Base-by-base conservation (phyloP, 2,329 filamentous ascomycete genomes). In the Talaromyces islandicus region DNA sequence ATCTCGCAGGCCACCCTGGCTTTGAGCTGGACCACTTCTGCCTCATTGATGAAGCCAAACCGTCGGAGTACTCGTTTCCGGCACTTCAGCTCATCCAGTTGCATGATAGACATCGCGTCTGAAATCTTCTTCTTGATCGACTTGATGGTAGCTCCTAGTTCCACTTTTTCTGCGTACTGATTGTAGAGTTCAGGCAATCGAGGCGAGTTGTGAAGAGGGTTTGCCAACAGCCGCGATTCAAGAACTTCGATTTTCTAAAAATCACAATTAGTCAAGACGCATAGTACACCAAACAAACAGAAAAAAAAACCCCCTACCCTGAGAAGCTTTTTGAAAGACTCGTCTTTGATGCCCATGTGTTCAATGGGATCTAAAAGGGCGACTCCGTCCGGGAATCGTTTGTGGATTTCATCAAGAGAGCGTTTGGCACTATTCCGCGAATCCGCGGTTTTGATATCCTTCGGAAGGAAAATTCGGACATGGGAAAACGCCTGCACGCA, bases 1-100 rank as follows among this genome's bases (percentile, higher is more conserved):
- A 99, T 97, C 77, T 99, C 93, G 76, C 94, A 99, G 1, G 94
- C 94, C 3, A 97, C 95, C 59, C 95, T 90, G 11, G 93, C 94
- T 78, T 99, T 99, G 70, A 97, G 85, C 78, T 97, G 90, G 9
- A 99, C 92, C 1, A 99, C 92, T 73, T 97, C 94, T 57, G 87
- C 85, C 62, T 97, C 94, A 72, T 96, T 95, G 76, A 97, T 95
- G 77, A 99, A 99, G 4, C 90, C 91, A 11, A 99, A 85, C 58
- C 94, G 91, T 53, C 95, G 91, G 30, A 99, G 83, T 4, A 99
- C 94, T 66, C 94, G 89, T 80, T 97, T 99, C 63, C 94, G 88
- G 64, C 90, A 92, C 80, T 97, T 97, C 63, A 99, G 84, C 76
- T 99, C 94, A 68, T 99, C 94, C 64, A 97, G 83, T 74, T 99